Evolutionary conservation across 805 yeast genomes (phyloP), one percentile per base, ranked within the genome.

Genomic region (Ogataea nitratoaversa): DNA sequence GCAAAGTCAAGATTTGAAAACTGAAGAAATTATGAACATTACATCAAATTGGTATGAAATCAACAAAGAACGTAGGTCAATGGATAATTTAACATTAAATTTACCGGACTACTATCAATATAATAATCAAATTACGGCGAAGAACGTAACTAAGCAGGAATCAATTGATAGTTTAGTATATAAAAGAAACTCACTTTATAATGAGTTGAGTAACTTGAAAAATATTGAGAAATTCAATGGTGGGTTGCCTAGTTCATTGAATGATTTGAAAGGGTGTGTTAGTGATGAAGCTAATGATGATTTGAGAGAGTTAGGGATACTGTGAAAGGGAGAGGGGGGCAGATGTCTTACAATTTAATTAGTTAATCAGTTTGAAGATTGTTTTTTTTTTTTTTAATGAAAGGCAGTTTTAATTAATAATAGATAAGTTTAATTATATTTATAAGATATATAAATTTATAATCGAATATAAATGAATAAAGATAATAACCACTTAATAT

Each of bases 11-110:
- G 95, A 88, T 55, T 61, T 74, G 34, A 83, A 88, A 46, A 72
- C 73, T 38, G 68, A 72, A 19, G 71, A 87, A 67, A 72, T 91
- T 35, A 70, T 76, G 43, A 72, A 77, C 7, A 84, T 95, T 4
- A 90, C 97, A 5, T 76, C 83, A 30, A 73, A 78, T 47, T 93
- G 98, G 98, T 91, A 91, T 66, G 82, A 84, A 49, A 84, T 90
- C 54, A 90, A 89, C 62, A 79, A 82, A 53, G 98, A 93, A 59
- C 73, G 97, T 52, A 73, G 95, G 47, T 79, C 79, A 33, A 73
- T 87, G 77, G 96, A 88, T 59, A 74, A 76, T 47, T 52, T 78
- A 37, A 79, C 75, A 16, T 68, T 79, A 5, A 76, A 73, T 20
- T 60, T 78, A 50, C 74, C 78, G 1, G 66, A 67, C 42, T 75